A percentile compares a stretch with the other conserved stretches of the same genome.
These are phyloP conservation scores for Penicillium sclerotiorum DNA, from an alignment of 2,329 filamentous ascomycete species.

Conservation along the genomic window DNA sequence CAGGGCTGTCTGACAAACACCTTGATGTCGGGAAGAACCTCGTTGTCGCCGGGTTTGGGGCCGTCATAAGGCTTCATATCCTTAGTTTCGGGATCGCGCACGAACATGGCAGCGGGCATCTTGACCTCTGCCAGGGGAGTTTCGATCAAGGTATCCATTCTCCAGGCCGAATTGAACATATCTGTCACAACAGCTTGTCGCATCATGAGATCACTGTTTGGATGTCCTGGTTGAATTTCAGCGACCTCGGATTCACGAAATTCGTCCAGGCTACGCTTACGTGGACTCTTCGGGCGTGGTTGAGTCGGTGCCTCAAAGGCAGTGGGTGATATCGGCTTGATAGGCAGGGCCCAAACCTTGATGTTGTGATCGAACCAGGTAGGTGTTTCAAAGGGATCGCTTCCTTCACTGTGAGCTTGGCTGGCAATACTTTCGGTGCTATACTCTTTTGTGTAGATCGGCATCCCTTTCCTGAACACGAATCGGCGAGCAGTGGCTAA, in stretches of 20 bases:
- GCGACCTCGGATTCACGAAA: conserved; percentile 36
- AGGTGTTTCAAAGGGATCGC: conserved; percentile 51
- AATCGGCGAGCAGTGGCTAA: conserved; percentile 83
- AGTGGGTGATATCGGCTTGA: conserved; percentile 36
- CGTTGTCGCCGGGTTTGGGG: conserved; percentile 59
- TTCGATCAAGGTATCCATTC: conserved; percentile 68
- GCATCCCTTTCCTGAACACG: conserved; percentile 81
- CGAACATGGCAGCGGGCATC: conserved; percentile 70
- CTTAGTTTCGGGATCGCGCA: conserved; percentile 63
- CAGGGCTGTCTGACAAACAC: conserved; percentile 77
- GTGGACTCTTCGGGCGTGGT: conserved; percentile 33
- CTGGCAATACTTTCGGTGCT: conserved; percentile 35
- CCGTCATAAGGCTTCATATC: conserved; percentile 71
- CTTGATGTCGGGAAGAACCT: conserved; percentile 63
- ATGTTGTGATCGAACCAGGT: conserved; percentile 77
- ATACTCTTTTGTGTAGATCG: conserved; percentile 72
- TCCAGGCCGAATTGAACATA: conserved; percentile 81
- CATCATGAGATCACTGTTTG: conserved; percentile 51
- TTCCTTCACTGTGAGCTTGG: conserved; percentile 20
- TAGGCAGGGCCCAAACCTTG: conserved; percentile 79
- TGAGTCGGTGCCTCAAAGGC: conserved; percentile 30
- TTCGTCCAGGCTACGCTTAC: conserved; percentile 56
- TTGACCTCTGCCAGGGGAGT: conserved; percentile 67
- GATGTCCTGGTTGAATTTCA: conserved; percentile 19
- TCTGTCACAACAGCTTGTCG: conserved; percentile 67